Conservation (phyloP, 169 alveolate species). For the Plasmodium malariae region DNA sequence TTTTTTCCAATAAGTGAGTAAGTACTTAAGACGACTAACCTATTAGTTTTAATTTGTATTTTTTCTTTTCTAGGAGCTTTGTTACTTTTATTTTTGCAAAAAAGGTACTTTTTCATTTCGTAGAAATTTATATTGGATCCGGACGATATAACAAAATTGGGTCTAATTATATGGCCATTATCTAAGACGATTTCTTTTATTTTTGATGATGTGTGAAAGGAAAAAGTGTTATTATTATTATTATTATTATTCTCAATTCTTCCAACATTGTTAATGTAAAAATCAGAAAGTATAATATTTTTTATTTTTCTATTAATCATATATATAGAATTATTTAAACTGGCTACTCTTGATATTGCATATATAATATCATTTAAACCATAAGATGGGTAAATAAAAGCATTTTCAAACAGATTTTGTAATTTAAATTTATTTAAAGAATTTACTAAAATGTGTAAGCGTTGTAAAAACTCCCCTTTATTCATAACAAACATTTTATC, state of each 20-base stretch:
- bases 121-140: conserved; percentile 52
- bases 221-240: not conserved
- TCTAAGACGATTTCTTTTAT: conserved; percentile 34
- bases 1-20: conserved; percentile 49
- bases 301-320: conserved; percentile 66
- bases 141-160: conserved; percentile 65
- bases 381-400: conserved; percentile 67
- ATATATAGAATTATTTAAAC: conserved; percentile 58
- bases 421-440: conserved; percentile 61
- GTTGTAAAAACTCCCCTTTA: conserved; percentile 41
- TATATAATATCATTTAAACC: conserved; percentile 60
- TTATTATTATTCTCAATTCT: not conserved
- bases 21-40: conserved; percentile 56
- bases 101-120: conserved; percentile 48
- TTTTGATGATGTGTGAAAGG: conserved; percentile 7
- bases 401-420: conserved; percentile 43
- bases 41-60: conserved; percentile 13
- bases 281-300: conserved; percentile 9
- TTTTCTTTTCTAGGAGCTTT: not conserved
- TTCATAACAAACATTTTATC: conserved; percentile 32
- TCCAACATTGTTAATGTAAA: not conserved
- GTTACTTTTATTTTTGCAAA: not conserved
- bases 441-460: conserved; percentile 49
- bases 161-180: conserved; percentile 41
- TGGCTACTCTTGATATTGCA: conserved; percentile 54